Evolutionary conservation across 495 filamentous ascomycete genomes (phyloP).

Genomic region (Xylaria intraflava): DNA sequence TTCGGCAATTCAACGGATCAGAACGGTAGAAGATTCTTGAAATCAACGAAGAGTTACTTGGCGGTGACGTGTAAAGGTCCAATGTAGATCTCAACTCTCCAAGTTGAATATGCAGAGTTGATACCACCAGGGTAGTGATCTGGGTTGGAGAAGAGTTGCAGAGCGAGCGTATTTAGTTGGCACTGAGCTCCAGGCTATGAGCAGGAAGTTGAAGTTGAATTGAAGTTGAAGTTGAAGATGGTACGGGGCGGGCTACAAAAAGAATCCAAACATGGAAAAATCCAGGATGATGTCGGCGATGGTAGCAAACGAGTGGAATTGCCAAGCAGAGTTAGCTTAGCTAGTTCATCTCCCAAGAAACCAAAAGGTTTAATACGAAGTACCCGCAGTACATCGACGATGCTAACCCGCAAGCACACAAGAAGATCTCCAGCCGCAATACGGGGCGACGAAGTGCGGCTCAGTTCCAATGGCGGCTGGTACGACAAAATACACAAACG

Average conservation of each 20-base stretch:
- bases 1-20: slow-evolving; percentile 9
- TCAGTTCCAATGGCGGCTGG: slow-evolving; percentile 1
- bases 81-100: neutral
- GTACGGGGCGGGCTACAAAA: too few species aligned
- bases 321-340: neutral
- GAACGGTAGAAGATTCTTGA: neutral
- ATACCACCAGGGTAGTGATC: neutral
- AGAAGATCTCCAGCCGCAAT: neutral
- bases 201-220: too few species aligned
- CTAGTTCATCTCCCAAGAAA: neutral
- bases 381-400: neutral
- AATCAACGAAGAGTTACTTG: neutral
- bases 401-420: neutral
- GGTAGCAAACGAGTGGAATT: neutral
- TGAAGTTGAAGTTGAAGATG: too few species aligned
- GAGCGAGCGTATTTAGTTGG: neutral
- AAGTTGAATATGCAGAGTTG: neutral
- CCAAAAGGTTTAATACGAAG: neutral
- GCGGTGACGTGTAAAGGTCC: neutral
- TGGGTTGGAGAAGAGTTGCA: neutral
- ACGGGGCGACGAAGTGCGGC: neutral
- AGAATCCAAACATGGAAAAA: neutral
- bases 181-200: too few species aligned
- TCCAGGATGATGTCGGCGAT: neutral
- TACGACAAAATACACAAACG: neutral